A percentile compares a stretch with the other conserved stretches of the same genome.
Evolutionary conservation across 257 asterid species (phyloP).

Genomic region (Mentha longifolia): DNA sequence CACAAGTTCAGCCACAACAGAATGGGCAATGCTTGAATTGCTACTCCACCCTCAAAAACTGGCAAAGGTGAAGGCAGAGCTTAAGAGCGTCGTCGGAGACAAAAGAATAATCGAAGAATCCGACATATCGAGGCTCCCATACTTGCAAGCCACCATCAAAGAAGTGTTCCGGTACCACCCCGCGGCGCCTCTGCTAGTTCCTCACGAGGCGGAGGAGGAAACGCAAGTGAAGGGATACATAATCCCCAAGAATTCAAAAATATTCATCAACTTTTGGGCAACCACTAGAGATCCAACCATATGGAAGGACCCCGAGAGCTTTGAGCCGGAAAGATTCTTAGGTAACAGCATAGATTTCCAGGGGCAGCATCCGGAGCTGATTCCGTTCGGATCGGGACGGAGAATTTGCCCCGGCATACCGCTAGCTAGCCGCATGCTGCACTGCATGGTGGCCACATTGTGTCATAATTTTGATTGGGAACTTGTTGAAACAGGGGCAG

Average conservation of each 20-base stretch:
- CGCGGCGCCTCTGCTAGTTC: neutral
- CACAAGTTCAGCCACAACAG: neutral
- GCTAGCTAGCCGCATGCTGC: neutral
- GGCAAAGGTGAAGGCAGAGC: slow-evolving; percentile 17
- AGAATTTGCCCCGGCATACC: slow-evolving; percentile 2
- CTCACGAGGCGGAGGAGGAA: neutral
- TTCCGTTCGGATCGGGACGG: slow-evolving; percentile 3
- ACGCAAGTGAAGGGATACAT: neutral
- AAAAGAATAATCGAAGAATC: neutral
- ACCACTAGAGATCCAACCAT: neutral
- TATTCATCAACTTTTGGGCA: slow-evolving; percentile 12
- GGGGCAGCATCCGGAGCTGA: neutral
- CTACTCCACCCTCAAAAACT: slow-evolving; percentile 29
- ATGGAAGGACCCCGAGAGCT: slow-evolving; percentile 3
- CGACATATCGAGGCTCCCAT: neutral
- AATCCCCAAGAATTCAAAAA: neutral
- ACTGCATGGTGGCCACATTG: no score
- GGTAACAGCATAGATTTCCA: neutral
- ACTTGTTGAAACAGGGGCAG: neutral
- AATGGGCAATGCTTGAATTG: slow-evolving; percentile 46
- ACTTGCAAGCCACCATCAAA: slow-evolving; percentile 15
- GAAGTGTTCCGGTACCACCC: neutral
- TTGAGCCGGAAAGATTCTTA: slow-evolving; percentile 10
- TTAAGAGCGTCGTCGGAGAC: neutral
- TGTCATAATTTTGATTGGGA: slow-evolving; percentile 1